Conservation (phyloP, 495 filamentous ascomycete genomes). For the Aspergillus nanangensis region DNA sequence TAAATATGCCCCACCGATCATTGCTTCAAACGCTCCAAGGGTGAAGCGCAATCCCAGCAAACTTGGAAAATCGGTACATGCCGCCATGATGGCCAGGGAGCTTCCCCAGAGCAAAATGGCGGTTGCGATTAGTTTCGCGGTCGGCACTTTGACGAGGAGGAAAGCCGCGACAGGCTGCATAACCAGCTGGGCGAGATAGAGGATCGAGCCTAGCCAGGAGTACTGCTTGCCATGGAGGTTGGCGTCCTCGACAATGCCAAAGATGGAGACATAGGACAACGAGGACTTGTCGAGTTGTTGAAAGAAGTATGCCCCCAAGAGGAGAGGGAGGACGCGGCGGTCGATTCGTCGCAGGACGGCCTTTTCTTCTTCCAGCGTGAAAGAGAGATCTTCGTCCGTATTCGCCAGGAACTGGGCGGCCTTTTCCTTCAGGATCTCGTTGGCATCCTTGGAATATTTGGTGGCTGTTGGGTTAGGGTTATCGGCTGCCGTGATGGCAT, state of each 20-base stretch:
- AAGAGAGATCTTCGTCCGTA: conserved; percentile 9
- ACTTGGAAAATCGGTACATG: conserved; percentile 45
- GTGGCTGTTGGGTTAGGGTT: neutral
- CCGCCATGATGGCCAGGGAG: conserved; percentile 45
- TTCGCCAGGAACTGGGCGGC: conserved; percentile 18
- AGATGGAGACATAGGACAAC: conserved; percentile 43
- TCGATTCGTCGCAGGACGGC: conserved; percentile 45
- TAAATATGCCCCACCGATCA: conserved; percentile 12
- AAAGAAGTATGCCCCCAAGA: conserved; percentile 31
- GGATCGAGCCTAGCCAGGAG: conserved; percentile 42
- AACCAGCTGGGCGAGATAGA: conserved; percentile 42
- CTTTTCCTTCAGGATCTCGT: neutral
- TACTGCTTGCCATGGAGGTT: conserved; percentile 42
- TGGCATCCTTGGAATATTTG: neutral
- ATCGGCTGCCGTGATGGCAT: conserved; percentile 5
- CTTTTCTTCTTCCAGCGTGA: conserved; percentile 46
- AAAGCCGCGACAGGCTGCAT: conserved; percentile 20
- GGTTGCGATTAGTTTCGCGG: conserved; percentile 44
- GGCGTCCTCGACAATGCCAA: conserved; percentile 36
- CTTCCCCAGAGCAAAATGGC: conserved; percentile 52
- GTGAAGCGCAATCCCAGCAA: conserved; percentile 50
- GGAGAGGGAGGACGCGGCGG: conserved; percentile 37
- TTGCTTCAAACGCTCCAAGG: conserved; percentile 53
- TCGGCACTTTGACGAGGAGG: conserved; percentile 21
- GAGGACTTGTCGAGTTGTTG: conserved; percentile 53